A percentile compares a stretch with the other conserved stretches of the same genome.
Evolutionary conservation across 352 stramenopile genomes (phyloP).

Genomic region (Pythium scleroteichum): DNA sequence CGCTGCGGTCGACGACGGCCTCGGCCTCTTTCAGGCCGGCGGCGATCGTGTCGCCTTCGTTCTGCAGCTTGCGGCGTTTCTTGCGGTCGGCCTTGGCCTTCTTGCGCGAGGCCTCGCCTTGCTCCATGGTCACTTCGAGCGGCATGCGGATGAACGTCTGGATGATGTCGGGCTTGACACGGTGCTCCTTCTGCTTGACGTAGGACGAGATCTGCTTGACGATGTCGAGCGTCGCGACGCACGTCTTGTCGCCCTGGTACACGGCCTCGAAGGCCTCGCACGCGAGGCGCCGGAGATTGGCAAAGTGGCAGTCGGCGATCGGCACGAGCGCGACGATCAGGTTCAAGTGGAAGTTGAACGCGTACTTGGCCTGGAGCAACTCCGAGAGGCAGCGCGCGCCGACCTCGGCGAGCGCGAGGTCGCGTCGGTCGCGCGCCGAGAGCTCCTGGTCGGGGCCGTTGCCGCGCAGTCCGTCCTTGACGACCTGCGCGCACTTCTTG

Average conservation of each 20-base stretch:
- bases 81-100: slow-evolving; percentile 84
- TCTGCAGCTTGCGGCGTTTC: slow-evolving; percentile 76
- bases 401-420: slow-evolving; percentile 67
- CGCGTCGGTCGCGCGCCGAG: slow-evolving; percentile 35
- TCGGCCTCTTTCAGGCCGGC: slow-evolving; percentile 94
- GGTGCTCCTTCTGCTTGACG: slow-evolving; percentile 84
- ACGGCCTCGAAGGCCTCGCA: slow-evolving; percentile 73
- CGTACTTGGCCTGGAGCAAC: slow-evolving; percentile 80
- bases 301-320: slow-evolving; percentile 69
- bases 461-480: slow-evolving; percentile 56
- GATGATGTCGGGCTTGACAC: slow-evolving; percentile 76
- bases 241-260: slow-evolving; percentile 78
- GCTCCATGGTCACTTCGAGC: slow-evolving; percentile 86
- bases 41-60: slow-evolving; percentile 84
- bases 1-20: slow-evolving; percentile 90
- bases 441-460: slow-evolving; percentile 51
- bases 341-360: slow-evolving; percentile 88
- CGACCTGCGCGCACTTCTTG: slow-evolving; percentile 69
- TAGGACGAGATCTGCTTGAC: slow-evolving; percentile 85
- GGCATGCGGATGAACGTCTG: slow-evolving; percentile 76
- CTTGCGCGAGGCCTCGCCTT: slow-evolving; percentile 75
- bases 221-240: slow-evolving; percentile 62
- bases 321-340: slow-evolving; percentile 81
- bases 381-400: slow-evolving; percentile 73
- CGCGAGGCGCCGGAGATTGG: slow-evolving; percentile 47